A percentile compares a stretch with the other conserved stretches of the same genome.
phyloP scores from a whole-genome alignment of 1,284 basidiomycete genomes.

The Sporisorium exsertum region DNA sequence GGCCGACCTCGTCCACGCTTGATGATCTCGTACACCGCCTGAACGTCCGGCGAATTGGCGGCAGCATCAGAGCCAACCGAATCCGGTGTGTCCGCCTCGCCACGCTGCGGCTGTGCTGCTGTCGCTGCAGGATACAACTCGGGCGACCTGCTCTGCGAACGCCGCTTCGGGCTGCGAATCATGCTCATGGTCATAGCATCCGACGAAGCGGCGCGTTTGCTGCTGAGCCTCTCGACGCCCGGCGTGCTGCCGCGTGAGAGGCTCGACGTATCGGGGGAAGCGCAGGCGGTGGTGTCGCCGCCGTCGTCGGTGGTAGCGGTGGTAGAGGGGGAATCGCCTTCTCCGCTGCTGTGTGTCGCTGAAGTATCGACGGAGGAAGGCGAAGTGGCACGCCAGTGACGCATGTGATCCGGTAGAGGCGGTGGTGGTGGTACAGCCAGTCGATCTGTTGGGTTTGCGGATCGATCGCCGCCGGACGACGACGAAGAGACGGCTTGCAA shows the following conservation, averaged over 20 bases:
- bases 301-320: constrained; percentile 57
- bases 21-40: constrained; percentile 36
- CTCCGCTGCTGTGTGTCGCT: constrained; percentile 54
- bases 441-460: constrained; percentile 4
- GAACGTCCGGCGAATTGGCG: constrained; percentile 8
- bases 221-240: constrained; percentile 41
- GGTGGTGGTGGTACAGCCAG: constrained; percentile 32
- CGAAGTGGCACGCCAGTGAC: constrained; percentile 55
- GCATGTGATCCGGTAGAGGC: constrained; percentile 54
- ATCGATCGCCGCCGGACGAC: background rate
- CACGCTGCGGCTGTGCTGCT: constrained; percentile 2
- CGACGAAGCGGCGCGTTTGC: constrained; percentile 54
- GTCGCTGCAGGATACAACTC: constrained; percentile 12
- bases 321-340: constrained; percentile 52
- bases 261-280: constrained; percentile 29
- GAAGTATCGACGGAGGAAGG: constrained; percentile 59
- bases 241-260: constrained; percentile 45
- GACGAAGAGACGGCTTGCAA: constrained; percentile 32
- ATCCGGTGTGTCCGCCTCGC: background rate
- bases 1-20: constrained; percentile 49
- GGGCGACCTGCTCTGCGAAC: constrained; percentile 54
- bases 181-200: constrained; percentile 52
- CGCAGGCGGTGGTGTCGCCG: constrained; percentile 42
- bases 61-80: background rate
- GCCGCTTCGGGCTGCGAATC: constrained; percentile 57